Conservation (phyloP, 2,329 filamentous ascomycete species). For the Aureobasidium musti region DNA sequence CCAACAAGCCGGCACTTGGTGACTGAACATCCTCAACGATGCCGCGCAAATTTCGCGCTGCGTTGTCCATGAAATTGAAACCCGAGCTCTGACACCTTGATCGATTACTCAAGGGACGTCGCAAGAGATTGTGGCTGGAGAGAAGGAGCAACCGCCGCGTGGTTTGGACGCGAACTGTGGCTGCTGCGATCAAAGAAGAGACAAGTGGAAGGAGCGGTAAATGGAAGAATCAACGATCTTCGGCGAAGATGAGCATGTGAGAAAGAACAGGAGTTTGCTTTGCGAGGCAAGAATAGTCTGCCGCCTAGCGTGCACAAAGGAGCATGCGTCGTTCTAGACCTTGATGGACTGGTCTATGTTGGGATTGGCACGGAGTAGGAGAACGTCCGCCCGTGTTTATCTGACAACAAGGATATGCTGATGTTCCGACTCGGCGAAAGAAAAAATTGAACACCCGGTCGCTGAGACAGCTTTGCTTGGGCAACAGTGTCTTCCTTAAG, state of each 20-base stretch:
- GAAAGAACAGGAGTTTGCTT: conserved; percentile 28
- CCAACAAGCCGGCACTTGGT: conserved; percentile 11
- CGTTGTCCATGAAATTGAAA: conserved; percentile 24
- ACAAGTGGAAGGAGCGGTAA: conserved; percentile 7
- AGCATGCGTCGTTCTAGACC: conserved; percentile 28
- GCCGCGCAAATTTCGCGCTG: conserved; percentile 23
- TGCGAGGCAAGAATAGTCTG: conserved; percentile 18
- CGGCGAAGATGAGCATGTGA: conserved; percentile 8
- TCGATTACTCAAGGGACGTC: neutral
- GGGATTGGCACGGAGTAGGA: conserved; percentile 14
- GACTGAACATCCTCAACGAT: conserved; percentile 20
- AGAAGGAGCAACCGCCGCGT: neutral
- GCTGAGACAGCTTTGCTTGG: neutral
- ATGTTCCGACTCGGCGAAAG: neutral
- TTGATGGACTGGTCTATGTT: conserved; percentile 10
- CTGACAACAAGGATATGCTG: conserved; percentile 22
- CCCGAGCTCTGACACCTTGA: conserved; percentile 20
- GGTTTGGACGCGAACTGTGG: conserved; percentile 13
- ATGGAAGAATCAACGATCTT: conserved; percentile 11
- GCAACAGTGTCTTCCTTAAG: neutral
- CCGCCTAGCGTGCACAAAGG: conserved; percentile 21
- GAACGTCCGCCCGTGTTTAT: conserved; percentile 12
- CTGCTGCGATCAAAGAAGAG: conserved; percentile 13
- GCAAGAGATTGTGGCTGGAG: conserved; percentile 7
- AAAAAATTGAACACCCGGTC: neutral